Evolutionary conservation across 768 basidiomycete genomes (phyloP), one percentile per base, ranked within the genome.

Genomic region (Amanita rubescens): DNA sequence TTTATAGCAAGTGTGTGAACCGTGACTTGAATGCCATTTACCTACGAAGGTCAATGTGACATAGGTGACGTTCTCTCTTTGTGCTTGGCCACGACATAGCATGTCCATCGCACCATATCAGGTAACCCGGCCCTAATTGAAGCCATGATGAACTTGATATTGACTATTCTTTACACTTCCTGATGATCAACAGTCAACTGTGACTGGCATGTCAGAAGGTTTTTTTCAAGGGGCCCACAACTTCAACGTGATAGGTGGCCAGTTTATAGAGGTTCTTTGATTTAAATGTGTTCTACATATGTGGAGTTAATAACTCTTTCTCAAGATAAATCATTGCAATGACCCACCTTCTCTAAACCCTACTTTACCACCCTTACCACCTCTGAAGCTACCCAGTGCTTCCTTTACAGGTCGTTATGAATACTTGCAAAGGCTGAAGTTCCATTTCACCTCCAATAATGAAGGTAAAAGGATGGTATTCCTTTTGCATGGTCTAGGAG

Each of bases 401-500:
- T 14, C 37, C 2, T 49, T 49, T 17, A 37, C 10, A 11, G 58
- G 58, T 27, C 54, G 60, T 22, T 19, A 47, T 39, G 22, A 20
- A 11, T 53, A 52, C 30, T 51, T 60, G 24, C 39, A 51, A 8
- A 44, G 25, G 20, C 53, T 60, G 17, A 53, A 53, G 20, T 19
- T 48, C 20, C 35, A 59, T 55, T 59, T 63, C 17, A 37, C 12
- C 42, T 10, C 15, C 34, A 27, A 17, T 49, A 12, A 19, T 37
- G 20, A 1, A 25, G 41, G 9, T 30, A 15, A 20, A 34, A 54
- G 57, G 34, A 54, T 42, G 24, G 46, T 27, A 4, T 57, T 54
- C 42, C 55, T 63, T 10, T 50, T 63, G 8, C 49, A 62, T 51
- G 60, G 62, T 19, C 57, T 62, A 45, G 56, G 45, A 1, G 62